Base-by-base conservation (phyloP, 2,329 filamentous ascomycete genomes). In the Chrysosphaeria jannelii region DNA sequence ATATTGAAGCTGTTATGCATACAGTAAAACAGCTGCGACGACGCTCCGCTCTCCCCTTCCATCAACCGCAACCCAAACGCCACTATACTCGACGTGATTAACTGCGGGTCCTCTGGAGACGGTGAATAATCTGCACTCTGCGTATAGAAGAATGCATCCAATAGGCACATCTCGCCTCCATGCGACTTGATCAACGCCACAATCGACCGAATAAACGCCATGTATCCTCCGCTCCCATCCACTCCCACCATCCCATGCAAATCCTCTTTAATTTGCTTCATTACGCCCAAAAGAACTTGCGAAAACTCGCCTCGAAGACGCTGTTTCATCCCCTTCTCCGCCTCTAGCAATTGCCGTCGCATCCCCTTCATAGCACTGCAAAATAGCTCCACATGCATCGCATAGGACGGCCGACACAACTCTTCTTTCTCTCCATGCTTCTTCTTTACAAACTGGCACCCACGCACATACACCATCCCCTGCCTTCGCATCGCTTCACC, bases 1-100 rank as follows among this genome's bases (percentile, higher is more conserved):
- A 52, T 40, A 34, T 59, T 60, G 35, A 59, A 58, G 36, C 53
- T 59, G 31, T 55, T 55, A 34, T 51, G 53, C 3, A 64, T 42
- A 27, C 58, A 56, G 35, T 53, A 53, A 33, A 63, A 64, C 4
- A 63, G 44, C 25, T 51, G 48, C 10, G 50, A 45, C 5, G 39
- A 38, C 4, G 49, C 50, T 14, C 44, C 46, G 2, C 37, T 33
- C 25, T 61, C 57, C 2, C 48, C 51, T 28, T 63, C 57, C 19
- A 45, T 42, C 10, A 64, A 38, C 19, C 52, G 48, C 15, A 62
- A 39, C 1, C 55, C 58, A 34, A 59, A 63, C 2, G 54, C 51
- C 10, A 56, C 34, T 33, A 64, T 55, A 4, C 46, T 47, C 4
- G 57, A 57, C 13, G 53, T 48, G 28, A 60, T 57, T 4, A 63